Percentiles rank a stretch among this genome's conserved stretches.
These are phyloP conservation scores for Phylloporus rhodoxanthus DNA, from an alignment of 768 basidiomycete species.

Conservation along the genomic window DNA sequence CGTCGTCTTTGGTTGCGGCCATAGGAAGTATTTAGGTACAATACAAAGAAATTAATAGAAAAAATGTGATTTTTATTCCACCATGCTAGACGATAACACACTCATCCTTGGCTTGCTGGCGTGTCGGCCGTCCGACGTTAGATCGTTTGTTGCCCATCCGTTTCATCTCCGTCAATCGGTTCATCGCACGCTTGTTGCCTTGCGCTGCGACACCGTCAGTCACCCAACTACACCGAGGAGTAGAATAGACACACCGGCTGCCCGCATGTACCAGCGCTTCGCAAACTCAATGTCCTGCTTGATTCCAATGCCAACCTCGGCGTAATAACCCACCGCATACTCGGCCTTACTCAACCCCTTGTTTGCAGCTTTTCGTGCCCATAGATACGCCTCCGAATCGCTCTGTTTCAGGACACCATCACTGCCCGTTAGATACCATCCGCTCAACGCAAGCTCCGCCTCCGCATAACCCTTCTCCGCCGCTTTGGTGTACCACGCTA, in stretches of 20 bases:
- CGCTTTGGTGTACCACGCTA: slow-evolving; percentile 98
- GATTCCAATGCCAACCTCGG: slow-evolving; percentile 95
- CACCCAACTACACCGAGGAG: neutral
- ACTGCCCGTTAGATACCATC: slow-evolving; percentile 96
- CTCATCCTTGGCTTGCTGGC: slow-evolving; percentile 91
- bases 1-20: slow-evolving; percentile 27
- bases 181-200: slow-evolving; percentile 98
- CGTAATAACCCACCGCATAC: slow-evolving; percentile 98
- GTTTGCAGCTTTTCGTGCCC: slow-evolving; percentile 94
- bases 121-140: slow-evolving; percentile 78
- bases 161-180: slow-evolving; percentile 91
- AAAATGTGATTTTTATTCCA: slow-evolving; percentile 7
- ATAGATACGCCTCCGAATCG: slow-evolving; percentile 97
- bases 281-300: slow-evolving; percentile 95
- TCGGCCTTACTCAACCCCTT: slow-evolving; percentile 96
- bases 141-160: slow-evolving; percentile 75
- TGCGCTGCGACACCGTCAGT: slow-evolving; percentile 55
- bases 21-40: slow-evolving; percentile 11
- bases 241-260: slow-evolving; percentile 69
- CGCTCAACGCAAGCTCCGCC: slow-evolving; percentile 91
- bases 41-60: neutral
- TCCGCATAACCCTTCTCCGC: slow-evolving; percentile 95
- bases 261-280: slow-evolving; percentile 98
- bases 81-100: slow-evolving; percentile 66
- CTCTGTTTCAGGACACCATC: slow-evolving; percentile 96